Conservation (phyloP, 768 basidiomycete genomes). For the Tricholoma bakamatsutake region DNA sequence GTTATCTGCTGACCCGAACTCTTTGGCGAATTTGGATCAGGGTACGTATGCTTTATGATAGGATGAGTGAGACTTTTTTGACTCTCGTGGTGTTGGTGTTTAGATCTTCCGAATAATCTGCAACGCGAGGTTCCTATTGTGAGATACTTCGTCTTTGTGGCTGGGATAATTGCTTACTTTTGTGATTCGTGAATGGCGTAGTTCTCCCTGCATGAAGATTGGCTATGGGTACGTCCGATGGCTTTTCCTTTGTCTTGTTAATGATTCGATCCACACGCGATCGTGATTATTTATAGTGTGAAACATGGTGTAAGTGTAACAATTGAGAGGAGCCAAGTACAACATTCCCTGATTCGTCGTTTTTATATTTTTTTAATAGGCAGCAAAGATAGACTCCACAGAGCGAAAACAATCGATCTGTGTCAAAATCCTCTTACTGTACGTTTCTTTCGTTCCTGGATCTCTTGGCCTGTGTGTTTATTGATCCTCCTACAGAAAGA, state of each 20-base stretch:
- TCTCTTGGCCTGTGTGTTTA: not conserved
- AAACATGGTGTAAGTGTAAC: slow-evolving; percentile 89
- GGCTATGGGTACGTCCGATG: slow-evolving; percentile 76
- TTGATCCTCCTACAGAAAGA: slow-evolving; percentile 65
- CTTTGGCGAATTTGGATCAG: slow-evolving; percentile 93
- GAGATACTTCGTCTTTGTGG: slow-evolving; percentile 25
- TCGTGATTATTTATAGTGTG: slow-evolving; percentile 53
- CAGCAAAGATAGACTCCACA: slow-evolving; percentile 75
- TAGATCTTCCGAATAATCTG: slow-evolving; percentile 94
- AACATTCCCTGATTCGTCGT: not conserved
- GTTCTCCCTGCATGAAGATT: slow-evolving; percentile 87
- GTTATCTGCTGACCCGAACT: slow-evolving; percentile 91
- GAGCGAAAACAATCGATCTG: slow-evolving; percentile 89
- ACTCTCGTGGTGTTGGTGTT: too few species aligned
- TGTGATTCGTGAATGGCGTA: slow-evolving; percentile 28
- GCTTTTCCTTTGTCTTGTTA: not conserved
- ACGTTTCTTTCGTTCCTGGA: slow-evolving; percentile 17
- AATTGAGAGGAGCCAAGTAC: not conserved
- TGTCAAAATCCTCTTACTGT: slow-evolving; percentile 97
- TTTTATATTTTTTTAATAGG: slow-evolving; percentile 34
- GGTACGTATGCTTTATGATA: slow-evolving; percentile 33
- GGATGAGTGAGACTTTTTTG: not conserved
- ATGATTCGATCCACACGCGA: not conserved
- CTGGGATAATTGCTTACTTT: not conserved
- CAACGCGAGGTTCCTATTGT: slow-evolving; percentile 92